These are phyloP conservation scores for Ephemerocybe angulata DNA, from an alignment of 768 basidiomycete genomes.

Conservation along the genomic window DNA sequence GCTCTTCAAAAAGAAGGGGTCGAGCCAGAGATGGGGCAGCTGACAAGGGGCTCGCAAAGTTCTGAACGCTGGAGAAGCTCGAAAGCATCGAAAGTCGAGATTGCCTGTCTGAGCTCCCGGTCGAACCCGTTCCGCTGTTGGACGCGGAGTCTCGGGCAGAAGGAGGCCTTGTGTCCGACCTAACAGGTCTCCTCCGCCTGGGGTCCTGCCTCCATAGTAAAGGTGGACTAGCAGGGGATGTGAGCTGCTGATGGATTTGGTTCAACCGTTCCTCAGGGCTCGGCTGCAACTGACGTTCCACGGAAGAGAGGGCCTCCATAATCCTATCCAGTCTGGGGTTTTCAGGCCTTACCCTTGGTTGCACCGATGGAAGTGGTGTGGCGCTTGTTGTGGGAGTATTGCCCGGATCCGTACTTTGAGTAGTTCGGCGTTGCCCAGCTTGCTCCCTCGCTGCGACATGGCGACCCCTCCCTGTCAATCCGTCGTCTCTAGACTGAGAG, in stretches of 20 bases:
- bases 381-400: neutral
- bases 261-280: conserved; percentile 11
- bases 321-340: no score
- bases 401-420: conserved; percentile 9
- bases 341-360: no score
- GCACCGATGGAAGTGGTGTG: no score
- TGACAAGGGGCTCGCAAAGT: conserved; percentile 34
- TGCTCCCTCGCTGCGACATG: conserved; percentile 34
- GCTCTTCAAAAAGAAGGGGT: conserved; percentile 40
- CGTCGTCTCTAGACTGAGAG: conserved; percentile 25
- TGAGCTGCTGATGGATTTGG: conserved; percentile 10
- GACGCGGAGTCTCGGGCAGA: neutral
- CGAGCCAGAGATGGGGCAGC: conserved; percentile 19
- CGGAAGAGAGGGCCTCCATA: no score
- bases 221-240: neutral
- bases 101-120: neutral
- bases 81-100: conserved; percentile 37
- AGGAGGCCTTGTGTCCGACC: conserved; percentile 1
- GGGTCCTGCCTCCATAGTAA: neutral
- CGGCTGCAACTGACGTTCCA: neutral
- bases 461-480: conserved; percentile 35
- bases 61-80: conserved; percentile 32
- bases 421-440: conserved; percentile 11
- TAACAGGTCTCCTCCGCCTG: conserved; percentile 1
- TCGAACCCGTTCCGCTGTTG: neutral